Percentiles rank a stretch among this genome's conserved stretches.
phyloP scores from a whole-genome alignment of 768 basidiomycete genomes.

The Scleroderma citrinum region DNA sequence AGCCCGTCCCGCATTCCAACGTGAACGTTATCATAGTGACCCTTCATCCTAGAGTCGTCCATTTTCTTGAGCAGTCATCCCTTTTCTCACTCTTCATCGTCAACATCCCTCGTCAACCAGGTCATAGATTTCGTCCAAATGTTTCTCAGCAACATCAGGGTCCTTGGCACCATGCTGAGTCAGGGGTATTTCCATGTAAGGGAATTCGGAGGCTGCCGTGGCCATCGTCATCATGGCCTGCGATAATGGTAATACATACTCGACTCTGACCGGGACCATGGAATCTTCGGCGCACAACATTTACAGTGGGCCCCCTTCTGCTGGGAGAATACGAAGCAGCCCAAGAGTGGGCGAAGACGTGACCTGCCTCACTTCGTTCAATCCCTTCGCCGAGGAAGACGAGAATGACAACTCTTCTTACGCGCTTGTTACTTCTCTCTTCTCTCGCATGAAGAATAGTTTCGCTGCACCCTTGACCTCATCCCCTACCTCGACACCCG shows the following conservation, averaged over 20 bases:
- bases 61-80: not conserved
- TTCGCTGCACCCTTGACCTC: slow-evolving; percentile 60
- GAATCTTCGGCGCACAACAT: slow-evolving; percentile 30
- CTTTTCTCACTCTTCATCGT: too few relatives aligned
- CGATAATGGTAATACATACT: too few relatives aligned
- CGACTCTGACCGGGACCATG: slow-evolving; percentile 20
- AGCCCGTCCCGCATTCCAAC: too few relatives aligned
- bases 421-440: slow-evolving; percentile 72
- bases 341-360: slow-evolving; percentile 56
- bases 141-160: too few relatives aligned
- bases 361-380: slow-evolving; percentile 76
- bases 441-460: slow-evolving; percentile 78
- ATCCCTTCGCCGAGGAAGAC: slow-evolving; percentile 90
- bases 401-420: slow-evolving; percentile 87
- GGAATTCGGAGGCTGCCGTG: slow-evolving; percentile 9
- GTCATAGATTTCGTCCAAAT: too few relatives aligned
- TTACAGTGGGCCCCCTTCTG: slow-evolving; percentile 38
- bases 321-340: slow-evolving; percentile 51
- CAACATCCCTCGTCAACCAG: too few relatives aligned
- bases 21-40: too few relatives aligned
- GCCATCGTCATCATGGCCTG: too few relatives aligned
- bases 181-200: not conserved
- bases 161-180: not conserved
- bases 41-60: too few relatives aligned
- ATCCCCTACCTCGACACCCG: slow-evolving; percentile 32